phyloP scores from a whole-genome alignment of 2,329 filamentous ascomycete genomes.

The Dothiorella sarmentorum region DNA sequence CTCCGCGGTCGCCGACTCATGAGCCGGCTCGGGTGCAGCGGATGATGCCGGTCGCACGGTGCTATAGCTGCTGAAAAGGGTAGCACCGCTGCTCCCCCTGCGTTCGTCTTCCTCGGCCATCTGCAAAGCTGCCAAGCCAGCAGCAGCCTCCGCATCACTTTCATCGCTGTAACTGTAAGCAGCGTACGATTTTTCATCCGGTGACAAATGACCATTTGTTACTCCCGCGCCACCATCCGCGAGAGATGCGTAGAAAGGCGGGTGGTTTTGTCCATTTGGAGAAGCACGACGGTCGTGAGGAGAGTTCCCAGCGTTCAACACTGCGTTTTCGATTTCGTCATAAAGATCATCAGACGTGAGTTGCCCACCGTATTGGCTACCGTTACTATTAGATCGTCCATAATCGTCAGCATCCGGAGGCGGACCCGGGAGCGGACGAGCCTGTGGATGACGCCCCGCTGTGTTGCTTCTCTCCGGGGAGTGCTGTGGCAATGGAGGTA shows the following conservation, averaged over 20 bases:
- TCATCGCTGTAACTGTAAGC: slow-evolving; percentile 56
- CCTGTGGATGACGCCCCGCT: slow-evolving; percentile 53
- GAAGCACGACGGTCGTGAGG: not conserved
- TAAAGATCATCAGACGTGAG: slow-evolving; percentile 54
- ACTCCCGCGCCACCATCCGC: slow-evolving; percentile 33
- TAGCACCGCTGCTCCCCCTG: slow-evolving; percentile 55
- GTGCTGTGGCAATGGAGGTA: slow-evolving; percentile 44
- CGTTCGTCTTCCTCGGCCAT: slow-evolving; percentile 77
- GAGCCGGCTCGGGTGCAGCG: slow-evolving; percentile 30
- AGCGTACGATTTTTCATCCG: slow-evolving; percentile 28
- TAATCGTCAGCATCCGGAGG: slow-evolving; percentile 45
- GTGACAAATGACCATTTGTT: slow-evolving; percentile 50
- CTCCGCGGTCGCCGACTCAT: slow-evolving; percentile 31
- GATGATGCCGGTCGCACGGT: slow-evolving; percentile 33
- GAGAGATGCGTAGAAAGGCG: slow-evolving; percentile 15
- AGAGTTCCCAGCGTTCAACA: slow-evolving; percentile 34
- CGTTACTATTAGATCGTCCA: slow-evolving; percentile 23
- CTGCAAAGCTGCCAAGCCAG: slow-evolving; percentile 77
- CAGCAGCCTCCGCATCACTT: slow-evolving; percentile 82
- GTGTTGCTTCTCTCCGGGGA: slow-evolving; percentile 52
- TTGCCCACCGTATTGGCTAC: slow-evolving; percentile 36
- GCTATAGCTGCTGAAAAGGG: slow-evolving; percentile 50
- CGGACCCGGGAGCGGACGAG: slow-evolving; percentile 57
- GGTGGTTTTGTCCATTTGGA: slow-evolving; percentile 5
- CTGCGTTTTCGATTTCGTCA: slow-evolving; percentile 54